Base-by-base conservation (phyloP, 1,284 basidiomycete species). In the Paramarasmius palmivorus region DNA sequence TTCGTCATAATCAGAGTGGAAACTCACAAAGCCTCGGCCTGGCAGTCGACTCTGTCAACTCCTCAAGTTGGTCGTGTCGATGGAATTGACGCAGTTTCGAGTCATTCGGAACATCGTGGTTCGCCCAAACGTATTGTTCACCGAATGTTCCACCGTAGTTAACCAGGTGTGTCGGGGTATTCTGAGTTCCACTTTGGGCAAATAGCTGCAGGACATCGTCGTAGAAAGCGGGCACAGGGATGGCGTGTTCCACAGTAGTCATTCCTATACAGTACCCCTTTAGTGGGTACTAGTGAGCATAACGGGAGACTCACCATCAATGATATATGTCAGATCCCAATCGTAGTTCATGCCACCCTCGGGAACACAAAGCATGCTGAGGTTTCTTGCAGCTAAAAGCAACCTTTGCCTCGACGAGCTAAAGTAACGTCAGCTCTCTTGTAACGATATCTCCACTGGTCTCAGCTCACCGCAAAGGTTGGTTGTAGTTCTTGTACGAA, bases 281-380 rank as follows among this genome's bases (percentile, higher is more conserved):
- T n/a, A 32, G 29, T 25, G 14, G 4, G 52, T n/a, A n/a, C n/a
- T n/a, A n/a, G 35, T 17, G n/a, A 15, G 48, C n/a, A 26, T 23
- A 9, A 45, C 37, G 41, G 37, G 12, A 22, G 15, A 57, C 71
- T 56, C 57, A 82, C 86, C 87, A 60, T 90, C 87, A 23, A 86
- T 68, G 52, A 90, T 87, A 59, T 88, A 90, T 0, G 86, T 87
- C 59, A 82, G 67, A 59, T 89, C 85, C 87, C 87, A 90, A 59
- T 89, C 86, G 29, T 75, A 81, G 61, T 86, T 88, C 85, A 88
- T 87, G 6, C 87, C 86, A 20, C 87, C 87, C 67, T 90, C 87
- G 0, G 87, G 86, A 4, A 89, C 80, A 56, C 86, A 88, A 7
- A 86, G 70, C 86, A 90, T 86, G 35, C 74, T 77, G 42, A 88